phyloP scores from a whole-genome alignment of 768 basidiomycete genomes.

The Russula griseocarnosa region DNA sequence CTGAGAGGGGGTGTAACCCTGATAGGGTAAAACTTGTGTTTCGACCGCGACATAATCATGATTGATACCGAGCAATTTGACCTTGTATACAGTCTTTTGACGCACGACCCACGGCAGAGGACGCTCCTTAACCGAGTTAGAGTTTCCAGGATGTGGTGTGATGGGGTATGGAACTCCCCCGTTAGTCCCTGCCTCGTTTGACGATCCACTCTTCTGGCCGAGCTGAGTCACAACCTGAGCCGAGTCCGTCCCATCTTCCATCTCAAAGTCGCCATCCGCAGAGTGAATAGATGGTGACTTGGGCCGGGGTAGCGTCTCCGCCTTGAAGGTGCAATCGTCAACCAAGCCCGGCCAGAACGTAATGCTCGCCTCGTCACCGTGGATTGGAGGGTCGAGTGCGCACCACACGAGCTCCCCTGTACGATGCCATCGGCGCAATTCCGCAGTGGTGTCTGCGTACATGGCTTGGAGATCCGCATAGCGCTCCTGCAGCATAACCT shows the following conservation, averaged over 20 bases:
- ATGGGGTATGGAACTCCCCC: conserved; percentile 15
- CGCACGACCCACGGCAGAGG: conserved; percentile 52
- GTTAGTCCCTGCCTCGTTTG: background rate
- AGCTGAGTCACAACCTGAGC: background rate
- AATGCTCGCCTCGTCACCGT: conserved; percentile 46
- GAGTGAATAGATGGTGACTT: conserved; percentile 22
- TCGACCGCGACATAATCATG: conserved; percentile 49
- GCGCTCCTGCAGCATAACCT: conserved; percentile 56
- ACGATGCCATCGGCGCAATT: conserved; percentile 58
- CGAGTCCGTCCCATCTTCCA: conserved; percentile 24
- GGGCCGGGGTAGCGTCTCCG: conserved; percentile 38
- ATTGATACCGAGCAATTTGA: conserved; percentile 61
- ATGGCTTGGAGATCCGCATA: conserved; percentile 61
- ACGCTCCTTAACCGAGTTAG: conserved; percentile 6
- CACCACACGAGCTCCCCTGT: conserved; percentile 73
- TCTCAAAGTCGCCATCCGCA: conserved; percentile 28
- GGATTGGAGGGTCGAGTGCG: conserved; percentile 49
- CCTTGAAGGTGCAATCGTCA: conserved; percentile 51
- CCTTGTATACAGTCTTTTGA: conserved; percentile 61
- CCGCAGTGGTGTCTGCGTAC: conserved; percentile 42
- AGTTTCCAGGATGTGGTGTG: conserved; percentile 18
- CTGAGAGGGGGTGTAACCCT: conserved; percentile 55
- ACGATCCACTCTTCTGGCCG: background rate
- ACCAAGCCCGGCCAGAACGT: conserved; percentile 72
- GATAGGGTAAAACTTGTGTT: conserved; percentile 66